Evolutionary conservation across 2,329 filamentous ascomycete genomes (phyloP).

Genomic region (Nigrospora osmanthi): DNA sequence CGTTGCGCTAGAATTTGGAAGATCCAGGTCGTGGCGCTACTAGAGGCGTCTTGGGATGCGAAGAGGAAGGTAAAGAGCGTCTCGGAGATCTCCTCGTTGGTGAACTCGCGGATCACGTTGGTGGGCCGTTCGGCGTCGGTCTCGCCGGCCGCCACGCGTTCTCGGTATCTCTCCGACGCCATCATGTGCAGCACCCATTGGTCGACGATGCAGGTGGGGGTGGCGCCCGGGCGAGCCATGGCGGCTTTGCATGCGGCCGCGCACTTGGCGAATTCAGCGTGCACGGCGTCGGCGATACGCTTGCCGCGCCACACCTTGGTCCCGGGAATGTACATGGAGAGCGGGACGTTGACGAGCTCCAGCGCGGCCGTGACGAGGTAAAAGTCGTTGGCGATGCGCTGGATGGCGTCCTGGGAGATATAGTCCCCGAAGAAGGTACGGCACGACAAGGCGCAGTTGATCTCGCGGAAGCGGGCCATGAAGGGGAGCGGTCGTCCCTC

Average conservation of each 20-base stretch:
- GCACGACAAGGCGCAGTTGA: conserved; percentile 72
- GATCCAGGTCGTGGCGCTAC: conserved; percentile 43
- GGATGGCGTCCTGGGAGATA: conserved; percentile 62
- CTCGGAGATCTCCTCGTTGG: conserved; percentile 37
- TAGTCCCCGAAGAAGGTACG: conserved; percentile 76
- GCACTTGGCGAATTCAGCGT: conserved; percentile 63
- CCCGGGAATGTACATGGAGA: conserved; percentile 62
- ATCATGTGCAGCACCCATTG: conserved; percentile 70
- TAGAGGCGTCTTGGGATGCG: conserved; percentile 44
- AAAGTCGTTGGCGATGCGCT: conserved; percentile 72
- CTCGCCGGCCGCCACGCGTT: conserved; percentile 53
- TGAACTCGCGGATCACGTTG: conserved; percentile 41
- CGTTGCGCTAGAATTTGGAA: conserved; percentile 44
- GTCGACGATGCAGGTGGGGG: conserved; percentile 67
- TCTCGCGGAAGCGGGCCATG: conserved; percentile 67
- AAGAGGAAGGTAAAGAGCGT: conserved; percentile 47
- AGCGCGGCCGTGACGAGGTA: conserved; percentile 71
- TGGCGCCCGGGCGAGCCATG: conserved; percentile 57
- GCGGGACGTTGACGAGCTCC: conserved; percentile 71
- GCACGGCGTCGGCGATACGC: conserved; percentile 63
- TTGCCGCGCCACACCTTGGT: conserved; percentile 74
- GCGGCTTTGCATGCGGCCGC: conserved; percentile 63
- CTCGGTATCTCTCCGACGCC: conserved; percentile 59
- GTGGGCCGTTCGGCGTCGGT: conserved; percentile 29
- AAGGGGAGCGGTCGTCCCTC: conserved; percentile 53